phyloP scores from a whole-genome alignment of 345 rosid species.

The Kernera saxatilis region DNA sequence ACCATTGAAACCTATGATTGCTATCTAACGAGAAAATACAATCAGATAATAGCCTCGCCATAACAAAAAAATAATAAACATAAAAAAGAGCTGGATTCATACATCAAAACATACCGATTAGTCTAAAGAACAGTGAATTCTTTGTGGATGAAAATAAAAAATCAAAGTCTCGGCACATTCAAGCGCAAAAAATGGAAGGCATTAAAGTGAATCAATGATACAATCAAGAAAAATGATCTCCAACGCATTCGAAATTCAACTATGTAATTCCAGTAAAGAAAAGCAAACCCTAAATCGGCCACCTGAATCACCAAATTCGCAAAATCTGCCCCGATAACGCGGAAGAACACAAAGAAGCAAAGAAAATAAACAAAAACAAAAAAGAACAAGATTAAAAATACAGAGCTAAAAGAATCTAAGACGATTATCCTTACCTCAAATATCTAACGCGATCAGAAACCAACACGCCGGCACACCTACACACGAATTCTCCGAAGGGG shows the following conservation, averaged over 20 bases:
- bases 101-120: conserved; percentile 9
- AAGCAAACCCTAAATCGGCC: conserved; percentile 27
- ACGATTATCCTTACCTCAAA: conserved; percentile 14
- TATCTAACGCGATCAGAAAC: conserved; percentile 18
- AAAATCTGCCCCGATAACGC: conserved; percentile 3
- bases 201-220: not conserved
- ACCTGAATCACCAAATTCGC: conserved; percentile 19
- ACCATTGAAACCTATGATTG: not conserved
- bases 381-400: too few relatives aligned
- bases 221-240: not conserved
- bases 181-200: not conserved
- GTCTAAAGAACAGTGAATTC: not conserved
- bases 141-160: not conserved
- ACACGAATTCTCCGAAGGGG: conserved; percentile 15
- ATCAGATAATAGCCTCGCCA: not conserved
- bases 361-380: too few relatives aligned
- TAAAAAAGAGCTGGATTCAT: not conserved
- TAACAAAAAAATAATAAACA: not conserved
- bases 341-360: not conserved
- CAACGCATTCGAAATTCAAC: not conserved
- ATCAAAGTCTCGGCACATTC: not conserved
- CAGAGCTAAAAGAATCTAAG: not conserved
- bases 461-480: conserved; percentile 8
- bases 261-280: conserved; percentile 4
- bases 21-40: not conserved